Evolutionary conservation across 2,329 filamentous ascomycete species (phyloP).

Genomic region (Hymenoscyphus occultus): DNA sequence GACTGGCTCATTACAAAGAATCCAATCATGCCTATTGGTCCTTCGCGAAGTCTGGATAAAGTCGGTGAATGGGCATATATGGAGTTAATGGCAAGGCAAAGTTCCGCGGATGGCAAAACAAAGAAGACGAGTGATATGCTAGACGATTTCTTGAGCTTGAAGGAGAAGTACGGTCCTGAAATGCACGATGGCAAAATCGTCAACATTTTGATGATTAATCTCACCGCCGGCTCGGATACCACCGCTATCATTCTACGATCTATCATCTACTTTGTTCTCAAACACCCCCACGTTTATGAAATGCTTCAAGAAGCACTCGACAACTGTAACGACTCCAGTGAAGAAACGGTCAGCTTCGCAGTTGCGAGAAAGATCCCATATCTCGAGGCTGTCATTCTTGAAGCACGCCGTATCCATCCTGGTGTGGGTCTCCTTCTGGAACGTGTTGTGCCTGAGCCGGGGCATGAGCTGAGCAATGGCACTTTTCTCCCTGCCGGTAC

Average conservation of each 20-base stretch:
- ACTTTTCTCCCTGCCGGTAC: conserved; percentile 41
- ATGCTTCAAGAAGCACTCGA: conserved; percentile 41
- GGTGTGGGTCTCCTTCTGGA: conserved; percentile 49
- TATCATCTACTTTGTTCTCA: conserved; percentile 40
- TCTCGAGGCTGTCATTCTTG: conserved; percentile 50
- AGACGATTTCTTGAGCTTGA: conserved; percentile 29
- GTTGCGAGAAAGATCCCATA: conserved; percentile 40
- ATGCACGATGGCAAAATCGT: neutral
- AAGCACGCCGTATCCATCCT: conserved; percentile 44
- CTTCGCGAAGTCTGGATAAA: conserved; percentile 36
- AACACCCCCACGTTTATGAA: conserved; percentile 23
- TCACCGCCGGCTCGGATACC: conserved; percentile 37
- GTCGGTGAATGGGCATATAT: conserved; percentile 19
- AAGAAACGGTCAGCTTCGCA: conserved; percentile 26
- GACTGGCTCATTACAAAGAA: conserved; percentile 27
- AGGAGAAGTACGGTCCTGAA: conserved; percentile 32
- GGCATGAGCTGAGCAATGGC: conserved; percentile 42
- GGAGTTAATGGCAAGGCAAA: conserved; percentile 14
- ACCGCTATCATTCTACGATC: conserved; percentile 36
- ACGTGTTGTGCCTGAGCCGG: conserved; percentile 46
- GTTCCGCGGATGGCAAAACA: neutral
- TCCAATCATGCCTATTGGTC: conserved; percentile 18
- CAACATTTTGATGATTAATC: neutral
- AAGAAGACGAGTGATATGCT: conserved; percentile 27
- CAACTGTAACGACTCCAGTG: conserved; percentile 39